Percentiles rank a stretch among this genome's conserved stretches.
Evolutionary conservation across 2,329 filamentous ascomycete genomes (phyloP).

Genomic region (Penicillium sp.): DNA sequence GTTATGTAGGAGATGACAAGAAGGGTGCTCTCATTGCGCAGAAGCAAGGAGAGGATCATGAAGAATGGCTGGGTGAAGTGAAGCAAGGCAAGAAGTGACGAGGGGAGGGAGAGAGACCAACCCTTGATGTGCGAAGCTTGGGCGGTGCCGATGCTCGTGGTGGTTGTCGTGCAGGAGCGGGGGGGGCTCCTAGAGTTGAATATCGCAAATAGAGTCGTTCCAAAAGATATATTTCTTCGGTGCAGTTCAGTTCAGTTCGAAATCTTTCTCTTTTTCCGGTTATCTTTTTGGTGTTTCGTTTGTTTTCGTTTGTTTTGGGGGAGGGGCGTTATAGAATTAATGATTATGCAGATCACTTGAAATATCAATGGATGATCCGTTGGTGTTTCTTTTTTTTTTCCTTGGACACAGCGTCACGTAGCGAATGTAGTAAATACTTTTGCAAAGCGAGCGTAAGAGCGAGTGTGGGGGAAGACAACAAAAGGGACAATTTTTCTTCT

Average conservation of each 20-base stretch:
- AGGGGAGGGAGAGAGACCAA: slow-evolving; percentile 1
- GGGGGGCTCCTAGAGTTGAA: slow-evolving; percentile 5
- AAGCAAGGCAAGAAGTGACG: slow-evolving; percentile 4
- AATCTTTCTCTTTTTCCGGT: neutral
- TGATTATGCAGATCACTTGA: slow-evolving; percentile 6
- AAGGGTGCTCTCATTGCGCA: neutral
- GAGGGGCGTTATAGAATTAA: neutral
- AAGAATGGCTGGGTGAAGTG: slow-evolving; percentile 9
- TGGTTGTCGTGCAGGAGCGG: neutral
- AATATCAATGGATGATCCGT: slow-evolving; percentile 10
- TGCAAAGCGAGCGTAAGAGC: slow-evolving; percentile 17
- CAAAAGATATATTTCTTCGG: neutral
- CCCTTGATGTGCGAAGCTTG: slow-evolving; percentile 7
- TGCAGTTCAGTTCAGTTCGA: no score
- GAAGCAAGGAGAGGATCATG: slow-evolving; percentile 4
- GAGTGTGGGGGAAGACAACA: slow-evolving; percentile 14
- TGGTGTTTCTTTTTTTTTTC: neutral
- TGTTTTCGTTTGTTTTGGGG: neutral
- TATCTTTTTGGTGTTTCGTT: slow-evolving; percentile 1
- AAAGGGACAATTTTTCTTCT: slow-evolving; percentile 12
- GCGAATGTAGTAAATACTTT: slow-evolving; percentile 15
- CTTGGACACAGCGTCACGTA: slow-evolving; percentile 11
- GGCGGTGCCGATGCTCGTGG: neutral
- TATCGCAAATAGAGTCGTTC: slow-evolving; percentile 1
- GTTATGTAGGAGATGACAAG: neutral